Base-by-base conservation (phyloP, 495 filamentous ascomycete species). In the Hypoxylon perforatum region DNA sequence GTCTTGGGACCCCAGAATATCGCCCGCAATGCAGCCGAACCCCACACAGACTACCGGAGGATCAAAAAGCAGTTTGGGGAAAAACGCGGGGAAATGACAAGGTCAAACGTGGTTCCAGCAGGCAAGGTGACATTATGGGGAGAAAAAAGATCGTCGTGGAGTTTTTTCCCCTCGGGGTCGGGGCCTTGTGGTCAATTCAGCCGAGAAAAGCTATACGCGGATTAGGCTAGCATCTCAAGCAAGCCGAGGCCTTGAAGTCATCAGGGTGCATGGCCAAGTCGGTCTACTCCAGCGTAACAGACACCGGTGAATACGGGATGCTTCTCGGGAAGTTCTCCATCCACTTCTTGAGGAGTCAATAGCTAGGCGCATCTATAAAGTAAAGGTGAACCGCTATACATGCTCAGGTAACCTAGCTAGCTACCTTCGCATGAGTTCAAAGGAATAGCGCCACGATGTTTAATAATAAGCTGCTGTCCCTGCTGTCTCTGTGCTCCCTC, bases 171-270 rank as follows among this genome's bases (percentile, higher is more conserved):
- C 50, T 65, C 56, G 14, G 42, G 12, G 19, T 14, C 39, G 28
- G 15, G 19, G n/a, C 48, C 51, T 9, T 36, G 5, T 21, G 38
- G 19, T 44, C 25, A n/a, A 69, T 63, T 63, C 55, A 63, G 50
- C 49, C 65, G 59, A 22, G 36, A 38, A 33, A 3, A 55, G 41
- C 44, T 19, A 14, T 17, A 63, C 50, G 25, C 25, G 15, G 42
- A 63, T 63, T 69, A 46, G 65, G 65, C 60, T 63, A 63, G 65
- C 44, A 51, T 7, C 18, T 35, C 18, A 3, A 42, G 44, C 28
- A 47, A 39, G 3, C 30, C 48, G 53, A 47, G 46, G 25, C 33
- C 6, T 21, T 14, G 19, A 22, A 15, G 18, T 42, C 65, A 28
- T 63, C 48, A 49, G 19, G 39, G 59, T 55, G 52, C 54, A 63